These are phyloP conservation scores for Corylus heterophylla DNA, from an alignment of 306 rosid genomes.

Conservation along the genomic window DNA sequence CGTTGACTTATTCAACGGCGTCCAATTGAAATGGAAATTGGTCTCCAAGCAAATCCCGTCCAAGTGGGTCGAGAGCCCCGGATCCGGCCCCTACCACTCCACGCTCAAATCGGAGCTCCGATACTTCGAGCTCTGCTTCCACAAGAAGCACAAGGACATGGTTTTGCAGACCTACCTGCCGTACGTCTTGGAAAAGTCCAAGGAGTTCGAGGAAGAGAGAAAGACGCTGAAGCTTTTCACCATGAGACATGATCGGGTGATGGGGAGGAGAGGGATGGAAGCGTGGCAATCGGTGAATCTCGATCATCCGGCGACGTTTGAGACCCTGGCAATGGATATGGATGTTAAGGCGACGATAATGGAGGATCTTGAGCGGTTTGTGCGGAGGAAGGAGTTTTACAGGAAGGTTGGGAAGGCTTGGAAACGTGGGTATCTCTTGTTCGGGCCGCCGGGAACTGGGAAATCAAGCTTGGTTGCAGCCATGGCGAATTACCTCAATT, in stretches of 20 bases:
- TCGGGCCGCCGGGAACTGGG: slow-evolving; percentile 38
- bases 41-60: slow-evolving; percentile 7
- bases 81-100: not conserved
- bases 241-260: not conserved
- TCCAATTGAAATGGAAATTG: slow-evolving; percentile 26
- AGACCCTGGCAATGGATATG: slow-evolving; percentile 31
- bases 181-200: slow-evolving; percentile 9
- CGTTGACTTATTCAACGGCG: slow-evolving; percentile 20
- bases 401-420: slow-evolving; percentile 35
- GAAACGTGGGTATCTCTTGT: slow-evolving; percentile 34
- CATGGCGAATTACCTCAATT: slow-evolving; percentile 36
- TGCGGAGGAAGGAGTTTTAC: slow-evolving; percentile 25
- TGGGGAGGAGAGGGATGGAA: not conserved
- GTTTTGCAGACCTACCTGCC: slow-evolving; percentile 18
- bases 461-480: slow-evolving; percentile 36
- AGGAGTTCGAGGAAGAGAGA: slow-evolving; percentile 13
- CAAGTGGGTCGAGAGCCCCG: not conserved
- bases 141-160: slow-evolving; percentile 23
- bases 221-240: slow-evolving; percentile 26
- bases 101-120: not conserved
- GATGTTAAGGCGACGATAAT: slow-evolving; percentile 18
- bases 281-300: slow-evolving; percentile 19
- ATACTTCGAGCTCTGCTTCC: slow-evolving; percentile 22
- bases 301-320: slow-evolving; percentile 27
- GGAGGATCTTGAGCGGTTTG: slow-evolving; percentile 34